These are phyloP conservation scores for Heliosperma pusillum DNA, from an alignment of 148 eudicot species.

Conservation along the genomic window DNA sequence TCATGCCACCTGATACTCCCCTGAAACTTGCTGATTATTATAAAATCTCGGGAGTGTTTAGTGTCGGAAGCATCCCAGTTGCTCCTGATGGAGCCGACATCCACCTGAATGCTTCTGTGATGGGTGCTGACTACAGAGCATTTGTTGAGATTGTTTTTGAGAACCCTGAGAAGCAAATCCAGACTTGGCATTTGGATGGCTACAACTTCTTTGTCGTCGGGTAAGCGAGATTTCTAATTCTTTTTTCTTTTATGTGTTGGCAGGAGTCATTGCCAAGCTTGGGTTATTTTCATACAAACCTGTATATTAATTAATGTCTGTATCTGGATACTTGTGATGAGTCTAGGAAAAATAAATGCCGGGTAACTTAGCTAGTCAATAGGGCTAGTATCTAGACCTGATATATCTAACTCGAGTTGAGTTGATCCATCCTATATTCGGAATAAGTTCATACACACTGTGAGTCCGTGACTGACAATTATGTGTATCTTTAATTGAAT, in stretches of 20 bases:
- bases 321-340: too few species aligned
- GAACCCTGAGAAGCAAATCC: slow-evolving; percentile 59
- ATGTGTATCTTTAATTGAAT: slow-evolving; percentile 14
- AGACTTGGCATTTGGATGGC: slow-evolving; percentile 82
- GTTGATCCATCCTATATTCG: too few species aligned
- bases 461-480: too few species aligned
- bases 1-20: slow-evolving; percentile 74
- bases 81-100: slow-evolving; percentile 56
- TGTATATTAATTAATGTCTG: too few species aligned
- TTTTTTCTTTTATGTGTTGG: too few species aligned
- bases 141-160: slow-evolving; percentile 80
- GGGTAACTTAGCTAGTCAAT: too few species aligned
- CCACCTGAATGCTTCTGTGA: slow-evolving; percentile 65
- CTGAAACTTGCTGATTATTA: slow-evolving; percentile 83
- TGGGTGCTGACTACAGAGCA: slow-evolving; percentile 60
- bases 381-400: too few species aligned
- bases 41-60: slow-evolving; percentile 73
- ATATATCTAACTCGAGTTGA: too few species aligned
- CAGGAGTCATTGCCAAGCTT: too few species aligned
- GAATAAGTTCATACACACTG: too few species aligned
- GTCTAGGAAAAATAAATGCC: too few species aligned
- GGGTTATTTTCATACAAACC: too few species aligned
- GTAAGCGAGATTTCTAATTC: slow-evolving; percentile 53
- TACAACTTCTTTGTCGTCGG: slow-evolving; percentile 89
- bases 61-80: slow-evolving; percentile 59